Evolutionary conservation across 257 asterid genomes (phyloP).

Genomic region (Nicotiana noctiflora): DNA sequence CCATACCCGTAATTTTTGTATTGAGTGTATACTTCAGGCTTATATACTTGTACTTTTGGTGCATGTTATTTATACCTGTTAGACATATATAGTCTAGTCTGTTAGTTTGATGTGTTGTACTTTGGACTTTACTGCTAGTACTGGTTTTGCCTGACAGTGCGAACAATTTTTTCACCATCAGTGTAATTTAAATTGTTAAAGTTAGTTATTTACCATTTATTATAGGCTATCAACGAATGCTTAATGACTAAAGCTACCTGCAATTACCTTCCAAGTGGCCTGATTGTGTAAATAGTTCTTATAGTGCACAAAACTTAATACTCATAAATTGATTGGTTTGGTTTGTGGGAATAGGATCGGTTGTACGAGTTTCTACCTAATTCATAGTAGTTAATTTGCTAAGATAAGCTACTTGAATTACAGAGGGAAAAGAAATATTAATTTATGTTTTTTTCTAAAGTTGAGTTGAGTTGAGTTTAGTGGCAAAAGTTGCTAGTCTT

Average conservation of each 20-base stretch:
- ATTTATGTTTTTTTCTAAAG: neutral
- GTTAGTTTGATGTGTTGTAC: neutral
- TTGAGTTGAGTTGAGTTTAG: conserved; percentile 3
- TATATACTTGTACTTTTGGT: neutral
- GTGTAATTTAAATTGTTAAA: no score
- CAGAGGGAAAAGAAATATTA: neutral
- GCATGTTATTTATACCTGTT: no score
- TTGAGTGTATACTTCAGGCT: neutral
- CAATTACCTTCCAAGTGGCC: no score
- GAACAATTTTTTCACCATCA: no score
- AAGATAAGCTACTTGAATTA: neutral
- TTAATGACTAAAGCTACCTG: no score
- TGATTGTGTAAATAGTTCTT: no score
- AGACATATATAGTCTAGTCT: neutral
- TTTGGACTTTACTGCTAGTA: neutral
- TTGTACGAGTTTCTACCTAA: neutral
- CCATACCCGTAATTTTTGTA: neutral
- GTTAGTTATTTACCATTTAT: no score
- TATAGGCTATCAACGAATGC: no score
- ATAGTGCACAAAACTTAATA: no score
- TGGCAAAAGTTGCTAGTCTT: neutral
- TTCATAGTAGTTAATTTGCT: neutral
- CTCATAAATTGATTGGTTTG: neutral
- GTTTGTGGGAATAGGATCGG: neutral
- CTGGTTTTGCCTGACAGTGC: neutral